Conservation (phyloP, 345 rosid species). For the Dipteronia dyeriana region DNA sequence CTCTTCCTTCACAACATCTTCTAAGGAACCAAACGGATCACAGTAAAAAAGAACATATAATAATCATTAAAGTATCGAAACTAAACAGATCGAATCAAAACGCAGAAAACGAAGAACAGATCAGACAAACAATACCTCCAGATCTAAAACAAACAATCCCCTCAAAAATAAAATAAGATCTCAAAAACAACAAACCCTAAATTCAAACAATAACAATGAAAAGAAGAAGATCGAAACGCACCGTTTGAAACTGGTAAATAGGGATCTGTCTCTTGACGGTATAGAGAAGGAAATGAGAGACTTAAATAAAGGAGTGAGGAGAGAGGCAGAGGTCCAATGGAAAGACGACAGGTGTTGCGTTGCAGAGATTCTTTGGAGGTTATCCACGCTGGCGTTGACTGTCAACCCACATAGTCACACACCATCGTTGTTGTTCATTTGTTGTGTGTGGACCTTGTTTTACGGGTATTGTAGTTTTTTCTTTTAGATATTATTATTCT, state of each 20-base stretch:
- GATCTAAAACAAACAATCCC: constrained; percentile 22
- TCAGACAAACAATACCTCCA: constrained; percentile 13
- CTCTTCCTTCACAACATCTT: not conserved
- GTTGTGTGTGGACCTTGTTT: not conserved
- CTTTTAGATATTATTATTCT: no score
- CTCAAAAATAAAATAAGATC: not conserved
- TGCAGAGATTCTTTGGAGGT: constrained; percentile 25
- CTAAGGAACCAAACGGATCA: constrained; percentile 10
- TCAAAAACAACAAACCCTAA: not conserved
- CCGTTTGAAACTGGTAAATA: constrained; percentile 9
- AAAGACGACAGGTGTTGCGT: constrained; percentile 32
- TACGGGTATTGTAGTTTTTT: no score
- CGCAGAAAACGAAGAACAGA: not conserved
- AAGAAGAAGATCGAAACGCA: not conserved
- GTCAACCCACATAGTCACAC: constrained; percentile 29
- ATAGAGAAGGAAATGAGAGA: not conserved
- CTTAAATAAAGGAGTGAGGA: not conserved
- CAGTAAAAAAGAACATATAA: constrained; percentile 7
- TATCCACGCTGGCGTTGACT: constrained; percentile 42
- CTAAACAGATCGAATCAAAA: constrained; percentile 27
- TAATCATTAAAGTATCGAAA: not conserved
- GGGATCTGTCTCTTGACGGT: not conserved
- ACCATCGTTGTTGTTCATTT: not conserved
- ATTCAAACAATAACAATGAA: not conserved
- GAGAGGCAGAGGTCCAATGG: constrained; percentile 33